phyloP scores from a whole-genome alignment of 2,329 filamentous ascomycete genomes.

The Fonsecaea multimorphosa region DNA sequence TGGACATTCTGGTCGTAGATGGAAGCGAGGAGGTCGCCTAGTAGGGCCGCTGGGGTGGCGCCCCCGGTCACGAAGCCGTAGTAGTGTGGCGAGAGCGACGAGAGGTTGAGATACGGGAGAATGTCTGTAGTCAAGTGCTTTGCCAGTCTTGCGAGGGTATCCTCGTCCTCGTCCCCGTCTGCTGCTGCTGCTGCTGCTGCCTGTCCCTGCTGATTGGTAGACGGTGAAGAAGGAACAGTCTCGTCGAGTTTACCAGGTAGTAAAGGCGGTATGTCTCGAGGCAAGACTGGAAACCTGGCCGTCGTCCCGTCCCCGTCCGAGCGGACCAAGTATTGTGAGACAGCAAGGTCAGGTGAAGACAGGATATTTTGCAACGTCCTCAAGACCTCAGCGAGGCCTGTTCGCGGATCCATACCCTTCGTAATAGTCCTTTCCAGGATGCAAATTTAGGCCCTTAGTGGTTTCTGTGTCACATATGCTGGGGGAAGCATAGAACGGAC shows the following conservation, averaged over 20 bases:
- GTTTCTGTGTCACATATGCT: too few relatives aligned
- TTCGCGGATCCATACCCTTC: slow-evolving; percentile 8
- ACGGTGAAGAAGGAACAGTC: not conserved
- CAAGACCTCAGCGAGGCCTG: slow-evolving; percentile 13
- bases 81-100: slow-evolving; percentile 71
- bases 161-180: slow-evolving; percentile 1
- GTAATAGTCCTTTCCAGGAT: too few relatives aligned
- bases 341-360: slow-evolving; percentile 11
- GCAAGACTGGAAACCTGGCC: not conserved
- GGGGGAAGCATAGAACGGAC: too few relatives aligned
- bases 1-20: slow-evolving; percentile 82
- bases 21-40: slow-evolving; percentile 84
- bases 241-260: not conserved
- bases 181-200: not conserved
- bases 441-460: too few relatives aligned
- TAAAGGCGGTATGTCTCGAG: slow-evolving; percentile 3
- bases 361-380: not conserved
- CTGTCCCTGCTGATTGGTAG: not conserved
- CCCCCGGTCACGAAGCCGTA: slow-evolving; percentile 91
- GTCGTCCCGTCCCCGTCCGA: not conserved
- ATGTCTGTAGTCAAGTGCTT: slow-evolving; percentile 51
- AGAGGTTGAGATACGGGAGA: slow-evolving; percentile 66
- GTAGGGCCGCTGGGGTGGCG: slow-evolving; percentile 75
- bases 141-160: slow-evolving; percentile 17
- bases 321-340: not conserved